Conservation (phyloP, 2,329 filamentous ascomycete genomes). For the Diaporthe ampelina region DNA sequence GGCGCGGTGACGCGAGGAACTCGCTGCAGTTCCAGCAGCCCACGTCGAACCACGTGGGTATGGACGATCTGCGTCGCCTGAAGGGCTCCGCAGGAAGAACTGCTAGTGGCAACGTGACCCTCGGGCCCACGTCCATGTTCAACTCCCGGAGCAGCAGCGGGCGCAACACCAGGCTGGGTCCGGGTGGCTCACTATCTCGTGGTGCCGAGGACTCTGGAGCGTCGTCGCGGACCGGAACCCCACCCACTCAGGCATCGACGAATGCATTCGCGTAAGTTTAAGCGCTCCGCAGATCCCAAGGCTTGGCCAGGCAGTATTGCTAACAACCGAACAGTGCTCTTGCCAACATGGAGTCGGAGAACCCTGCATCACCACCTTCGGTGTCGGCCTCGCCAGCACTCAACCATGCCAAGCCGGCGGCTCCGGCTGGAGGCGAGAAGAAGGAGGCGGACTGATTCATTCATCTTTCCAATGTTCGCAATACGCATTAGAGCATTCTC, state of each 20-base stretch:
- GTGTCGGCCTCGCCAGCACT: constrained; percentile 76
- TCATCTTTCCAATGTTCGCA: constrained; percentile 49
- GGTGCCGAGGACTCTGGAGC: constrained; percentile 87
- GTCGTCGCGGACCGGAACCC: constrained; percentile 91
- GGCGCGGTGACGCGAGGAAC: constrained; percentile 86
- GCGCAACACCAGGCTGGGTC: constrained; percentile 75
- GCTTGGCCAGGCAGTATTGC: constrained; percentile 36
- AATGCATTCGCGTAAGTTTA: constrained; percentile 92
- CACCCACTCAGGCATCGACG: constrained; percentile 71
- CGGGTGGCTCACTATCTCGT: constrained; percentile 79
- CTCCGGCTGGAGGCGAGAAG: constrained; percentile 54
- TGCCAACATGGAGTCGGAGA: constrained; percentile 73
- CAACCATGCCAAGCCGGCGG: constrained; percentile 72
- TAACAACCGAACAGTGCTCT: constrained; percentile 63
- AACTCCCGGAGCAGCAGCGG: constrained; percentile 92
- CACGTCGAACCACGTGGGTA: constrained; percentile 87
- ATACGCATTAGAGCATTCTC: constrained; percentile 60
- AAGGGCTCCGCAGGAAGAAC: constrained; percentile 73
- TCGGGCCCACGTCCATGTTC: constrained; percentile 91
- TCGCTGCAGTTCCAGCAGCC: constrained; percentile 82
- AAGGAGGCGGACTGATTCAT: constrained; percentile 65
- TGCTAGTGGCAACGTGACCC: constrained; percentile 72
- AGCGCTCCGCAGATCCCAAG: background rate
- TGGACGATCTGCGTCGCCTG: constrained; percentile 91
- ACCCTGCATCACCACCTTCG: constrained; percentile 78